Percentiles rank a stretch among this genome's conserved stretches.
Evolutionary conservation across 1,284 basidiomycete genomes (phyloP).

Genomic region (Ceratobasidium sp.): DNA sequence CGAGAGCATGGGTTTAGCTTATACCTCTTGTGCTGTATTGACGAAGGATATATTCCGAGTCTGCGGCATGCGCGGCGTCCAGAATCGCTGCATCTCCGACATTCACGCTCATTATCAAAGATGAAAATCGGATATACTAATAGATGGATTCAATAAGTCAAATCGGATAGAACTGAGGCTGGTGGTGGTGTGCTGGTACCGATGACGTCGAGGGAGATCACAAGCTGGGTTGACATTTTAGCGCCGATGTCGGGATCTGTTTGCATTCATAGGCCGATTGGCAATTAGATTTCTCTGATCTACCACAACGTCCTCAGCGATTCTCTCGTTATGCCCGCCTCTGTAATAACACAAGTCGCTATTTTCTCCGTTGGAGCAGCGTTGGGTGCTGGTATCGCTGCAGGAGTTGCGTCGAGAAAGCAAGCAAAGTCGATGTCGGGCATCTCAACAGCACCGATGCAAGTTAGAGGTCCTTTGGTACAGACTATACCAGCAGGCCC

Average conservation of each 20-base stretch:
- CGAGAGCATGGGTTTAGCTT: slow-evolving; percentile 45
- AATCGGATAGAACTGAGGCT: background rate
- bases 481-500: slow-evolving; percentile 46
- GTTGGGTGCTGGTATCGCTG: slow-evolving; percentile 68
- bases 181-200: background rate
- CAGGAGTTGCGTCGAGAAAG: slow-evolving; percentile 53
- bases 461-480: slow-evolving; percentile 37
- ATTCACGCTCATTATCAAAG: background rate
- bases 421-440: slow-evolving; percentile 40
- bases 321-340: slow-evolving; percentile 8
- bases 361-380: slow-evolving; percentile 74
- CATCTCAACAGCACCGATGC: slow-evolving; percentile 32
- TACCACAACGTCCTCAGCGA: background rate
- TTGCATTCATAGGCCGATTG: slow-evolving; percentile 7
- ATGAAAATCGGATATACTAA: background rate
- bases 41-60: slow-evolving; percentile 63
- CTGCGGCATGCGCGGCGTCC: slow-evolving; percentile 44
- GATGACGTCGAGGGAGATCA: slow-evolving; percentile 8
- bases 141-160: no score
- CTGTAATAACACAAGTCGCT: slow-evolving; percentile 60
- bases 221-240: background rate
- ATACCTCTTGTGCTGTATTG: slow-evolving; percentile 52
- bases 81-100: background rate
- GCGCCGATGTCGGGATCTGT: slow-evolving; percentile 32
- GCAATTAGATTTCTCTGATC: slow-evolving; percentile 12